These are phyloP conservation scores for Noccaea caerulescens DNA, from an alignment of 345 rosid species.

Conservation along the genomic window DNA sequence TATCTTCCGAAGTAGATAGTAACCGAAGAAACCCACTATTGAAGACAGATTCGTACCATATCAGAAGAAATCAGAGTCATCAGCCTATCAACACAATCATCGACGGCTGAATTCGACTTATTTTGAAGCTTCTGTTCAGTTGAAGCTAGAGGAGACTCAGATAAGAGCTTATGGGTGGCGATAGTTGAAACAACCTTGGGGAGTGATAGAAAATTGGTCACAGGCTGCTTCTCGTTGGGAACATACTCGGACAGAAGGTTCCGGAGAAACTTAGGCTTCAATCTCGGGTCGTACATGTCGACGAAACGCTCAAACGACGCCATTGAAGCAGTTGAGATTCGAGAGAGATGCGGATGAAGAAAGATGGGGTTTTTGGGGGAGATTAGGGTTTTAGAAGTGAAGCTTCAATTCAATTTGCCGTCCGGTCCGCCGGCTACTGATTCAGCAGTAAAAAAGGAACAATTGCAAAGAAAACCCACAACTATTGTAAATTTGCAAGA, in stretches of 20 bases:
- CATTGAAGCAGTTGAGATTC: conserved; percentile 42
- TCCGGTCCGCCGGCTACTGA: neutral
- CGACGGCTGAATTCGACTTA: conserved; percentile 67
- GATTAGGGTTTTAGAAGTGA: conserved; percentile 43
- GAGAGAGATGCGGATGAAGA: neutral
- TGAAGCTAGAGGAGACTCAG: conserved; percentile 47
- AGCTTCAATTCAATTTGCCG: neutral
- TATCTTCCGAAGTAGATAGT: neutral
- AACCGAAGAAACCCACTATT: neutral
- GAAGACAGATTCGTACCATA: conserved; percentile 50
- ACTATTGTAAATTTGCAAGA: neutral
- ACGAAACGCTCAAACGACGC: conserved; percentile 49
- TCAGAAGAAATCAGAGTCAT: conserved; percentile 51
- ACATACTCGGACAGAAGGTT: conserved; percentile 56
- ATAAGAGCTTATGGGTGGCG: conserved; percentile 58
- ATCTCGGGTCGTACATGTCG: conserved; percentile 55
- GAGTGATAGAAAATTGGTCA: conserved; percentile 47
- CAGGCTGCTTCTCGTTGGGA: conserved; percentile 64
- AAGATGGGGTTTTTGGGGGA: conserved; percentile 2
- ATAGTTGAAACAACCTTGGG: conserved; percentile 51
- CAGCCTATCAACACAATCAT: conserved; percentile 68
- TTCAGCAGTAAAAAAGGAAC: neutral
- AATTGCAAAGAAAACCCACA: neutral
- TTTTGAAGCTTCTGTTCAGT: conserved; percentile 45
- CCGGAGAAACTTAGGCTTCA: conserved; percentile 68